These are phyloP conservation scores for Hypoxylon sp. DNA, from an alignment of 2,329 filamentous ascomycete genomes.

Conservation along the genomic window DNA sequence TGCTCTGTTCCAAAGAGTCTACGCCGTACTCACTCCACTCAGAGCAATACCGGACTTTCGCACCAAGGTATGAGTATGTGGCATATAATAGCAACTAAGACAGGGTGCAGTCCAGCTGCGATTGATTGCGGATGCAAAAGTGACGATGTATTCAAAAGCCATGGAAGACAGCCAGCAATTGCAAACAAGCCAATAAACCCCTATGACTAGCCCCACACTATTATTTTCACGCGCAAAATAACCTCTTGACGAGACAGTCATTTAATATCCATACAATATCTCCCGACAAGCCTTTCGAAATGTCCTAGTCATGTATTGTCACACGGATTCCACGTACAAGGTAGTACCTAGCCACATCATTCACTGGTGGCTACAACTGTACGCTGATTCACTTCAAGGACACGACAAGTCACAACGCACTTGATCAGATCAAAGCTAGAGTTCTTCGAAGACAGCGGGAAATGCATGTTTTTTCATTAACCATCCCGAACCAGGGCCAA, in stretches of 20 bases:
- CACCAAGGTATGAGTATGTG: too few species aligned
- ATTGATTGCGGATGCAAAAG: not conserved
- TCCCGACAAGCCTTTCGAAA: not conserved
- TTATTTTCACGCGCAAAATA: not conserved
- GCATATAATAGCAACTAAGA: not conserved
- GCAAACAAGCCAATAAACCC: not conserved
- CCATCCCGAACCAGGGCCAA: constrained; percentile 15
- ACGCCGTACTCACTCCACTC: too few species aligned
- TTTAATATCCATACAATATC: too few species aligned
- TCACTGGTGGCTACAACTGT: not conserved
- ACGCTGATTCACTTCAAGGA: not conserved
- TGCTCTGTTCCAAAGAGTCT: too few species aligned
- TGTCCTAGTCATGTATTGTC: not conserved
- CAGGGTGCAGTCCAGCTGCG: not conserved
- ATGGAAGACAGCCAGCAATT: not conserved
- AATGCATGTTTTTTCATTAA: constrained; percentile 43
- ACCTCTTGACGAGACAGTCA: not conserved
- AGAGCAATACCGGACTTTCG: too few species aligned
- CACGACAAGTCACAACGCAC: constrained; percentile 30
- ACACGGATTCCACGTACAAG: not conserved
- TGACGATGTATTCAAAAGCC: not conserved
- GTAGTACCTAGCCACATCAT: not conserved
- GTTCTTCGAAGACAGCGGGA: constrained; percentile 30
- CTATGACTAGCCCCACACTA: not conserved
- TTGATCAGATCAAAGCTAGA: constrained; percentile 5